Evolutionary conservation across 2,329 filamentous ascomycete species (phyloP).

Genomic region (Rhynchosporium graminicola): DNA sequence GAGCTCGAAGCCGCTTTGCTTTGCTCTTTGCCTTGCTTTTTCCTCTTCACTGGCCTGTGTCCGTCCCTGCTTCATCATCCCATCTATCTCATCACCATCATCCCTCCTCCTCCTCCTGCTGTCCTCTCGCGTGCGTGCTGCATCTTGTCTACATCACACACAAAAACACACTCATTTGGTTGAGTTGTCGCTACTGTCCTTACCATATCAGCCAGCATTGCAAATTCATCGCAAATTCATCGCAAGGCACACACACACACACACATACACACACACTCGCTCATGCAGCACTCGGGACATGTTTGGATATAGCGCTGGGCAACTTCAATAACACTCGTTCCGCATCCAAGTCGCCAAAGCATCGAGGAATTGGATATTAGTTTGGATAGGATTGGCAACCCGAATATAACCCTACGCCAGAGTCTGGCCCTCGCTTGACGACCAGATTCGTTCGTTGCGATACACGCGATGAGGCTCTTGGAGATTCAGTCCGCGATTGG

Average conservation of each 20-base stretch:
- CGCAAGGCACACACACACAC: neutral
- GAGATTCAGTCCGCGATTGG: constrained; percentile 52
- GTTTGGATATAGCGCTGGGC: constrained; percentile 15
- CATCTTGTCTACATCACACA: constrained; percentile 1
- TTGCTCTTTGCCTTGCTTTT: neutral
- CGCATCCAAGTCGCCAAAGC: constrained; percentile 6
- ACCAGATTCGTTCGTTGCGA: constrained; percentile 15
- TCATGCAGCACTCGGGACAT: constrained; percentile 18
- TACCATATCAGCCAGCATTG: neutral
- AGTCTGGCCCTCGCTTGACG: constrained; percentile 5
- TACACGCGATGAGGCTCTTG: constrained; percentile 54
- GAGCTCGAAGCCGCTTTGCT: too few relatives aligned
- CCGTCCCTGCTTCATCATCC: too few relatives aligned
- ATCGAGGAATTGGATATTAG: neutral
- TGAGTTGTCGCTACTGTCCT: constrained; percentile 1
- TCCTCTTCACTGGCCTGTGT: neutral
- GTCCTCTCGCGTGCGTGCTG: neutral
- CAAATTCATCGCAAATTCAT: constrained; percentile 3
- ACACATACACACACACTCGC: neutral
- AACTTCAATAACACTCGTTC: constrained; percentile 13
- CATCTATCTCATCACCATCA: too few relatives aligned
- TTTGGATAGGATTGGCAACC: constrained; percentile 9
- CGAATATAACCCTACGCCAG: constrained; percentile 2
- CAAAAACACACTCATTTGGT: constrained; percentile 12
- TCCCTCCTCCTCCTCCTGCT: too few relatives aligned